Evolutionary conservation across 257 asterid genomes (phyloP).

Genomic region (Thymus quinquecostatus): DNA sequence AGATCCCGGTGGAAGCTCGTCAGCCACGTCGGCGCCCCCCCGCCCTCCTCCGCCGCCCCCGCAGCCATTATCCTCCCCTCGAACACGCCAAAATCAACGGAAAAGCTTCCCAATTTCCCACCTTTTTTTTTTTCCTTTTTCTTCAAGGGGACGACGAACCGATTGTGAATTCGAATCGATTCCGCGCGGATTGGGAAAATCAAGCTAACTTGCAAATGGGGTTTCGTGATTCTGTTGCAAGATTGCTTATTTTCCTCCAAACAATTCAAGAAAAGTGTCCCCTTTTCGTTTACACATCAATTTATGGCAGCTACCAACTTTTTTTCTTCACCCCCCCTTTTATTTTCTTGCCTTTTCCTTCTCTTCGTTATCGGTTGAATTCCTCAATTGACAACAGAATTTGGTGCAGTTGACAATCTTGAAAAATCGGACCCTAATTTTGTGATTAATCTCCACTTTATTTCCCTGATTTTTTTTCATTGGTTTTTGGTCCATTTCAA

Average conservation of each 20-base stretch:
- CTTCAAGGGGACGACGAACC: no score
- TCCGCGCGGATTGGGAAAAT: constrained; percentile 17
- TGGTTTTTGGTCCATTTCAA: no score
- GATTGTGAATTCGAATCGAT: background rate
- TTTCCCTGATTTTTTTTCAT: no score
- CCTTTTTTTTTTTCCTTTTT: background rate
- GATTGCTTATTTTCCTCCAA: background rate
- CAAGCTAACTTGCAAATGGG: constrained; percentile 23
- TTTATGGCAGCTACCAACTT: constrained; percentile 1
- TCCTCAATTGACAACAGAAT: background rate
- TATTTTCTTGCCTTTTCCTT: background rate
- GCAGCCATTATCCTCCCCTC: constrained; percentile 30
- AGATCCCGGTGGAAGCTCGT: constrained; percentile 78
- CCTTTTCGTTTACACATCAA: constrained; percentile 6
- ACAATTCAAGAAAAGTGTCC: background rate
- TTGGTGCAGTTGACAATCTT: constrained; percentile 9
- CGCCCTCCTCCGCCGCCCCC: constrained; percentile 38
- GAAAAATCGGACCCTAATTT: background rate
- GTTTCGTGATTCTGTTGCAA: constrained; percentile 26
- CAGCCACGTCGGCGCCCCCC: constrained; percentile 48
- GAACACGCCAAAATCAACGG: background rate
- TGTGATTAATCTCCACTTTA: no score
- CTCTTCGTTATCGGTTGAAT: constrained; percentile 1
- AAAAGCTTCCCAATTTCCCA: constrained; percentile 12
- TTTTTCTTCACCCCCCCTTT: background rate